A percentile compares a stretch with the other conserved stretches of the same genome.
phyloP scores from a whole-genome alignment of 345 rosid genomes.

The Arabidopsis thaliana region DNA sequence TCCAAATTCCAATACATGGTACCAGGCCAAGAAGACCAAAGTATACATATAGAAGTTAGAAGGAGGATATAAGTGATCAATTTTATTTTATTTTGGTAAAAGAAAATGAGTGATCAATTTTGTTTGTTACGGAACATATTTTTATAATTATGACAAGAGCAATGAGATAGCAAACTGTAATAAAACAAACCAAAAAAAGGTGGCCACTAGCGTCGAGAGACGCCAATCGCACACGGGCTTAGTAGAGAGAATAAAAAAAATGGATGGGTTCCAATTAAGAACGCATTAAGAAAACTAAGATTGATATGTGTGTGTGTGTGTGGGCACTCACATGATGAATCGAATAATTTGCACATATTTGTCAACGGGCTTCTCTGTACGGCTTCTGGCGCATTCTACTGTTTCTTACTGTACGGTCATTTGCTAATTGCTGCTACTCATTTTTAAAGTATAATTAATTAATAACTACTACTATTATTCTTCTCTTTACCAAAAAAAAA shows the following conservation, averaged over 20 bases:
- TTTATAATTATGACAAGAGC: not conserved
- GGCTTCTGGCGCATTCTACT: conserved; percentile 38
- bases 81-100: too few relatives aligned
- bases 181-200: not conserved
- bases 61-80: not conserved
- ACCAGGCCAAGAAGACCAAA: too few relatives aligned
- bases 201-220: conserved; percentile 5
- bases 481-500: not conserved
- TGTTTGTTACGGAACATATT: not conserved
- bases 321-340: not conserved
- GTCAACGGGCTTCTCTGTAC: conserved; percentile 48
- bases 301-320: not conserved
- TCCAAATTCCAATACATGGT: not conserved
- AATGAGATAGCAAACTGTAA: not conserved
- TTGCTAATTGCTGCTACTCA: not conserved
- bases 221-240: conserved; percentile 4
- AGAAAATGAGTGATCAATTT: not conserved
- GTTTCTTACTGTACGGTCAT: conserved; percentile 42
- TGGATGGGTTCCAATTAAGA: conserved; percentile 45
- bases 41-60: not conserved
- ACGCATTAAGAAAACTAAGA: conserved; percentile 36
- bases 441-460: not conserved
- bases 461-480: too few relatives aligned
- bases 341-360: conserved; percentile 30
- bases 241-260: conserved; percentile 7